Percentiles rank a stretch among this genome's conserved stretches.
phyloP scores from a whole-genome alignment of 2,329 filamentous ascomycete species.

The Arthrinium puccinioides region DNA sequence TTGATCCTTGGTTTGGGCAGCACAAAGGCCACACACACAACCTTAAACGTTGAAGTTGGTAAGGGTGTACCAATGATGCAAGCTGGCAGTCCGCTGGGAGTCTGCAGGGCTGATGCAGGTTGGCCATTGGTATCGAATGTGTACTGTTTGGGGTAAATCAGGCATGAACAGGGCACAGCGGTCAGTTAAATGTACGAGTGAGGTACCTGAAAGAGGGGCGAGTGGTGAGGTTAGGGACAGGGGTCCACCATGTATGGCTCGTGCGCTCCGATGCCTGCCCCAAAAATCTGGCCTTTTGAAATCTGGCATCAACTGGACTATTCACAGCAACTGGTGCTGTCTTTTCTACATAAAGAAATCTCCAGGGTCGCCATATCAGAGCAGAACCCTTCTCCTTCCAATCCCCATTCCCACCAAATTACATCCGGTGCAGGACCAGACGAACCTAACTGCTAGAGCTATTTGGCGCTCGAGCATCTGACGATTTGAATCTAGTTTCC shows the following conservation, averaged over 20 bases:
- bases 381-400: conserved; percentile 9
- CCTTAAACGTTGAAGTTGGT: too few species aligned
- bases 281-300: conserved; percentile 26
- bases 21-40: too few species aligned
- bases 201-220: background rate
- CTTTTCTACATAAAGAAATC: conserved; percentile 21
- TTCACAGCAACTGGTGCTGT: conserved; percentile 9
- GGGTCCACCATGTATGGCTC: background rate
- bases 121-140: background rate
- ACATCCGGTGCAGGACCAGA: too few species aligned
- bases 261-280: conserved; percentile 16
- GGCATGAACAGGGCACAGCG: too few species aligned
- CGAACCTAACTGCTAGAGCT: too few species aligned
- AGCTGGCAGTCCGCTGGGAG: too few species aligned
- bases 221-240: background rate
- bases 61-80: too few species aligned
- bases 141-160: background rate
- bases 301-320: conserved; percentile 20
- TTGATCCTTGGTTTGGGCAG: too few species aligned
- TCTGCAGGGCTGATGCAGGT: background rate
- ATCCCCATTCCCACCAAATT: conserved; percentile 8
- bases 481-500: too few species aligned
- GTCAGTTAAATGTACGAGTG: background rate
- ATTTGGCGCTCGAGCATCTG: too few species aligned
- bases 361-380: conserved; percentile 7